Conservation (phyloP, 1,284 basidiomycete genomes). For the Melampsora abietis-canadensis region DNA sequence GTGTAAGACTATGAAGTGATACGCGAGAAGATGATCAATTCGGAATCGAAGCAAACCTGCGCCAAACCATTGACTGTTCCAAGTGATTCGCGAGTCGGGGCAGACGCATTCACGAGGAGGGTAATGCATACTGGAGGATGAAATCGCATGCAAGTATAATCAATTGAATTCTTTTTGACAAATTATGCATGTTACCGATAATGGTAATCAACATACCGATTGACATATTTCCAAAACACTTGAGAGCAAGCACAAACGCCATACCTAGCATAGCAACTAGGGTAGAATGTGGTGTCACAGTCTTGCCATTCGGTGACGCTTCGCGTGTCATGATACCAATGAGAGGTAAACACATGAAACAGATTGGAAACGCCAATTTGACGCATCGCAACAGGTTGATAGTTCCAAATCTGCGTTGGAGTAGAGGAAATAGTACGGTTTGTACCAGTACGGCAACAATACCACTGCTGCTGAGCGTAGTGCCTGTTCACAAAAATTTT, state of each 20-base stretch:
- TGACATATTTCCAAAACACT: constrained; percentile 33
- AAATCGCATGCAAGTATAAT: background rate
- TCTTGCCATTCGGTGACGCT: background rate
- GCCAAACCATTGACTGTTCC: constrained; percentile 38
- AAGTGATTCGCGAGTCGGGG: constrained; percentile 14
- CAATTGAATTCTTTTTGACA: background rate
- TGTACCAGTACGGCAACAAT: constrained; percentile 27
- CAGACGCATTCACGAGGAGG: constrained; percentile 27
- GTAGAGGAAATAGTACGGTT: constrained; percentile 17
- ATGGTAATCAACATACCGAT: constrained; percentile 1
- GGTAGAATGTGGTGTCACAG: background rate
- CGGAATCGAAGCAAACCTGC: constrained; percentile 5
- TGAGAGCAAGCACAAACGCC: constrained; percentile 3
- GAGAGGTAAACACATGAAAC: constrained; percentile 19
- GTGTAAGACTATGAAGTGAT: background rate
- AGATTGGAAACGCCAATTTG: constrained; percentile 3
- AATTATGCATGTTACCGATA: background rate
- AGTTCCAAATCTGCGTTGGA: constrained; percentile 5
- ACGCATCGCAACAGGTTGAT: constrained; percentile 13
- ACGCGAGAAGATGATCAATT: background rate
- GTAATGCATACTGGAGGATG: constrained; percentile 21
- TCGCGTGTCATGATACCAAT: constrained; percentile 8
- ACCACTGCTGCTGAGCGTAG: constrained; percentile 26
- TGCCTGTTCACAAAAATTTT: constrained; percentile 4
- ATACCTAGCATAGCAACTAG: constrained; percentile 23